These are phyloP conservation scores for Metarhizium brunneum DNA, from an alignment of 2,329 filamentous ascomycete genomes.

Conservation along the genomic window DNA sequence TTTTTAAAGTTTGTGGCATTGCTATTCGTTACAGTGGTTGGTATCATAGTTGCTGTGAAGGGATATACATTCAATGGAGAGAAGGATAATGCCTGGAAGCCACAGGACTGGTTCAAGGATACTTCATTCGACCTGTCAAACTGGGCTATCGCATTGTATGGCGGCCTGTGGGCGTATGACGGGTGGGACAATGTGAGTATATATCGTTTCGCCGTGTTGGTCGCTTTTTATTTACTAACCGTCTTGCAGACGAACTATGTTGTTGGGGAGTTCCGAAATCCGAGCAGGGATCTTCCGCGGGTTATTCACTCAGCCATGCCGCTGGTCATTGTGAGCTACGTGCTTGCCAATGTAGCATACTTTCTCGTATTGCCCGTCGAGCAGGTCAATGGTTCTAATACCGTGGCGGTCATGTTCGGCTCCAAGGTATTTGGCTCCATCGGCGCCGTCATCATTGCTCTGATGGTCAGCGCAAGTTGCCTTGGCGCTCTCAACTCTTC, in stretches of 20 bases:
- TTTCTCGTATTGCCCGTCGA: conserved; percentile 82
- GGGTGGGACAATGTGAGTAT: conserved; percentile 90
- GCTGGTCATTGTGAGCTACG: conserved; percentile 80
- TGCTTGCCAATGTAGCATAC: conserved; percentile 87
- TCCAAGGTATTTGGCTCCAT: conserved; percentile 77
- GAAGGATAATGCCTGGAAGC: conserved; percentile 80
- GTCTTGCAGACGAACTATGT: conserved; percentile 80
- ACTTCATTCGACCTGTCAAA: conserved; percentile 71
- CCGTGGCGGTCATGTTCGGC: conserved; percentile 92
- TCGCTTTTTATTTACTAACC: not conserved
- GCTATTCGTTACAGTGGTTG: conserved; percentile 75
- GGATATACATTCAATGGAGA: conserved; percentile 69
- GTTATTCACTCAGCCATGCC: conserved; percentile 97
- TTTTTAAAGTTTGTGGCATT: conserved; percentile 92
- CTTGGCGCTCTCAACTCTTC: conserved; percentile 92
- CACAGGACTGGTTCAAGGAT: conserved; percentile 76
- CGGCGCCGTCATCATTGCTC: conserved; percentile 74
- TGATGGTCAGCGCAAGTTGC: conserved; percentile 85
- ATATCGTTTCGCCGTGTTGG: not conserved
- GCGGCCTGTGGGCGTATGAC: conserved; percentile 94
- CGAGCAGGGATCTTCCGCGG: conserved; percentile 77
- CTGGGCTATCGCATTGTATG: conserved; percentile 92
- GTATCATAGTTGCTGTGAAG: conserved; percentile 81
- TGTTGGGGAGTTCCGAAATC: conserved; percentile 91
- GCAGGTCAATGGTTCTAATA: conserved; percentile 80